phyloP scores from a whole-genome alignment of 306 rosid species.

The Neltuma alba region DNA sequence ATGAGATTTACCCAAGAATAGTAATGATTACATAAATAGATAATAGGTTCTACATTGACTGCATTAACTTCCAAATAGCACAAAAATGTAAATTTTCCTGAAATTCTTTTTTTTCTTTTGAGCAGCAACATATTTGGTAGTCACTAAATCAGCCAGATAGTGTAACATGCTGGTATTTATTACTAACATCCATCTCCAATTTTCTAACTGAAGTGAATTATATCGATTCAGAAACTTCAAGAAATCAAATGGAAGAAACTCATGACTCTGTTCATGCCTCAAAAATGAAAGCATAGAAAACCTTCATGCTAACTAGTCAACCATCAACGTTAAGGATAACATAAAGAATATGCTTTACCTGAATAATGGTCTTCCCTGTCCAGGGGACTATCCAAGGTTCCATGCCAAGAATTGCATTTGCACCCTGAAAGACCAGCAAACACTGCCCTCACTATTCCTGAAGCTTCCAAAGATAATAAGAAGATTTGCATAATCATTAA shows the following conservation, averaged over 20 bases:
- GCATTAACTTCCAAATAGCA: background rate
- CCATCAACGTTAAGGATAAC: conserved; percentile 3
- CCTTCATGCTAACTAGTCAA: background rate
- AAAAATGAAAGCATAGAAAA: conserved; percentile 20
- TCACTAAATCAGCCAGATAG: background rate
- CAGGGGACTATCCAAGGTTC: conserved; percentile 67
- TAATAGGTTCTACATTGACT: background rate
- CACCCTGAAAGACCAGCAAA: conserved; percentile 42
- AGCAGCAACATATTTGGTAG: background rate
- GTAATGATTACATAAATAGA: background rate
- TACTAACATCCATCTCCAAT: background rate
- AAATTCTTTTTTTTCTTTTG: background rate
- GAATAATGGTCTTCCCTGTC: conserved; percentile 58
- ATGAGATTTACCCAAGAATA: background rate
- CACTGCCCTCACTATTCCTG: conserved; percentile 9
- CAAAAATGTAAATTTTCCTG: background rate
- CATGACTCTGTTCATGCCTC: background rate
- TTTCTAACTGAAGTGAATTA: background rate
- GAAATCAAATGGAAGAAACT: conserved; percentile 11
- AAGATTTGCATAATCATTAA: background rate
- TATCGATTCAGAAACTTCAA: background rate
- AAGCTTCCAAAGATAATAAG: conserved; percentile 9
- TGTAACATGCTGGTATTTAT: background rate
- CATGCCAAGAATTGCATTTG: conserved; percentile 34
- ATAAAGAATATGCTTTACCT: conserved; percentile 48